Percentiles rank a stretch among this genome's conserved stretches.
Conservation (phyloP, 768 basidiomycete genomes). For the Paxillus rubicundulus region DNA sequence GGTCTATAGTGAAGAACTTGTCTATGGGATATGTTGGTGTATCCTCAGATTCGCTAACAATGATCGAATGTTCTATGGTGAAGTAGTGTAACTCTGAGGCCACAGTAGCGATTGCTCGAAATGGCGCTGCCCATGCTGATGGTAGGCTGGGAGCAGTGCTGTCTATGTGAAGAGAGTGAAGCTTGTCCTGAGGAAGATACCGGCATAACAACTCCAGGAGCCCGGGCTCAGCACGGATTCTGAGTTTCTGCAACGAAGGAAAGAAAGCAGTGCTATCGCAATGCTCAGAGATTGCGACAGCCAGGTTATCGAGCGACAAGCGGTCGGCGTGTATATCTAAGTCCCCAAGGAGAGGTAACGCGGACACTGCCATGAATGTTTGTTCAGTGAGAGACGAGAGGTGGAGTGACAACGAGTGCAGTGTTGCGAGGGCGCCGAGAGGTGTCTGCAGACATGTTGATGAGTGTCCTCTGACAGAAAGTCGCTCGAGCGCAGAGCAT, state of each 20-base stretch:
- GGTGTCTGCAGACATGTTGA: constrained; percentile 27
- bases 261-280: constrained; percentile 24
- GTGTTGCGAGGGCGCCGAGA: constrained; percentile 32
- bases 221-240: constrained; percentile 37
- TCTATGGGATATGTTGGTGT: constrained; percentile 17
- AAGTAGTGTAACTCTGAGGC: constrained; percentile 35
- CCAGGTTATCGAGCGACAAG: constrained; percentile 28
- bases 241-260: constrained; percentile 37
- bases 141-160: constrained; percentile 25
- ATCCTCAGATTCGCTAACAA: constrained; percentile 32
- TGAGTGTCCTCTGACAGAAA: constrained; percentile 41
- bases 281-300: neutral
- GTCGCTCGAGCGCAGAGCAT: constrained; percentile 27
- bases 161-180: constrained; percentile 41
- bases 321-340: constrained; percentile 46
- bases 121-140: constrained; percentile 36
- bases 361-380: constrained; percentile 37
- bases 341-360: constrained; percentile 37
- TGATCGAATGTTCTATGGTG: constrained; percentile 38
- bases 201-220: constrained; percentile 36
- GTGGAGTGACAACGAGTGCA: constrained; percentile 40
- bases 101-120: constrained; percentile 31
- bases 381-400: constrained; percentile 39
- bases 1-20: constrained; percentile 25
- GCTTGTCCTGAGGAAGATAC: constrained; percentile 30